Percentiles rank a stretch among this genome's conserved stretches.
These are phyloP conservation scores for Gamarada debralockiae DNA, from an alignment of 495 filamentous ascomycete genomes.

Conservation along the genomic window DNA sequence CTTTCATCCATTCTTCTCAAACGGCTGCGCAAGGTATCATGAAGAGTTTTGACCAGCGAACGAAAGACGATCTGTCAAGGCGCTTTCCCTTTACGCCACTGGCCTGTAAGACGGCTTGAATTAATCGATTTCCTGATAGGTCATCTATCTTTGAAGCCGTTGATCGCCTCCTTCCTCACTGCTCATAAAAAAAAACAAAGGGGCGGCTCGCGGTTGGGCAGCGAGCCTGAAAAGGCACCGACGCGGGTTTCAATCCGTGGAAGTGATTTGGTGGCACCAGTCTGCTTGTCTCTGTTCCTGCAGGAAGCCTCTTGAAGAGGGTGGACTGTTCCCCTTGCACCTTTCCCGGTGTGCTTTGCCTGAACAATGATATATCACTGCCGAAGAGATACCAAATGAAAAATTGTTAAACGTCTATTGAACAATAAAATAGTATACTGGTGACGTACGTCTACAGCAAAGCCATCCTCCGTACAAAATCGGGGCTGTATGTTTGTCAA, in stretches of 20 bases:
- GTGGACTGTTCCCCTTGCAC: not conserved
- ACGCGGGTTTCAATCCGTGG: not conserved
- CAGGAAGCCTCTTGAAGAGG: slow-evolving; percentile 16
- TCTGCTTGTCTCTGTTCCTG: slow-evolving; percentile 15
- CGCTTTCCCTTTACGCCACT: too few relatives aligned
- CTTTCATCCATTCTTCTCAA: too few relatives aligned
- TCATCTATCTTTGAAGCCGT: not conserved
- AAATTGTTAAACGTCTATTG: not conserved
- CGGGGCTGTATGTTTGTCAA: too few relatives aligned
- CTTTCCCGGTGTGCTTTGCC: not conserved
- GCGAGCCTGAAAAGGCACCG: too few relatives aligned
- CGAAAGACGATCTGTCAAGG: too few relatives aligned
- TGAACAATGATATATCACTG: not conserved
- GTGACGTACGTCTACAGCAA: not conserved
- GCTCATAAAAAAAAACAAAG: too few relatives aligned
- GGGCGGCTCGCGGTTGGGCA: too few relatives aligned
- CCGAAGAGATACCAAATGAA: not conserved
- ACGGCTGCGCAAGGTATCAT: too few relatives aligned
- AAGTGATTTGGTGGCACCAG: not conserved
- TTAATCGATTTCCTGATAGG: not conserved
- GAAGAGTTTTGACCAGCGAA: too few relatives aligned
- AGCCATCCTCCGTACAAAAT: too few relatives aligned
- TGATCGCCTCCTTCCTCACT: not conserved
- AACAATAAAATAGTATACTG: not conserved
- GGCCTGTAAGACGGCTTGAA: too few relatives aligned